A percentile compares a stretch with the other conserved stretches of the same genome.
These are phyloP conservation scores for Sphagnum fallax DNA, from an alignment of 228 moss, liverwort and hornwort genomes.

Conservation along the genomic window DNA sequence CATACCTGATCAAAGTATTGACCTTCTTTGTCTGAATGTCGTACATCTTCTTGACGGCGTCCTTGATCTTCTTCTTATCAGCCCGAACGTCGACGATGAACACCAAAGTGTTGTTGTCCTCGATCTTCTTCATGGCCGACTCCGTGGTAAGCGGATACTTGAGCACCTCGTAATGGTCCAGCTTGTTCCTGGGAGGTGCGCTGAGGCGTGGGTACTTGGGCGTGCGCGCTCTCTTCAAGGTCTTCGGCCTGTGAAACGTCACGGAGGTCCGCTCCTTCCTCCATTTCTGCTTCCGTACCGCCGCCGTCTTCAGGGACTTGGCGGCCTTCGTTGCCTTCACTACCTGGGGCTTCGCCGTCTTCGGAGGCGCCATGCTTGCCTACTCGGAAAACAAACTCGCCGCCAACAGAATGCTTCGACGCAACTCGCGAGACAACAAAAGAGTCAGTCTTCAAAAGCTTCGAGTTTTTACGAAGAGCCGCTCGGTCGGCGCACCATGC, in stretches of 20 bases:
- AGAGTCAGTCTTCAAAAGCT: no score
- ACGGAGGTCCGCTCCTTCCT: conserved; percentile 33
- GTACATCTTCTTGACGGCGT: conserved; percentile 46
- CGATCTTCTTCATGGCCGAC: conserved; percentile 47
- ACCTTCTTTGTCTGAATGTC: conserved; percentile 42
- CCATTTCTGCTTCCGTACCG: conserved; percentile 26
- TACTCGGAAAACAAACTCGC: no score
- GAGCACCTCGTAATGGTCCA: conserved; percentile 38
- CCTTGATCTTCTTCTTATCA: conserved; percentile 44
- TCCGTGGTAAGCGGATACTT: conserved; percentile 40
- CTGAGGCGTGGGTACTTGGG: conserved; percentile 37
- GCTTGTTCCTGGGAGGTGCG: conserved; percentile 28
- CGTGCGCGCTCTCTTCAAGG: conserved; percentile 26
- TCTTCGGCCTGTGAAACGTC: conserved; percentile 33
- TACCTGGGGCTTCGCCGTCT: not conserved
- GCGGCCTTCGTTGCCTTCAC: conserved; percentile 27
- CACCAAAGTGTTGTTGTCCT: conserved; percentile 38
- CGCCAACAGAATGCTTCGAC: no score
- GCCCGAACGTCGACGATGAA: conserved; percentile 39
- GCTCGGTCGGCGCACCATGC: no score
- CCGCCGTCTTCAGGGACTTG: conserved; percentile 32
- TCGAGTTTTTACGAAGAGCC: no score
- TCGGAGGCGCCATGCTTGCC: no score
- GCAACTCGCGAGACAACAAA: no score
- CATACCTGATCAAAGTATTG: conserved; percentile 36